These are phyloP conservation scores for Flaveria robusta DNA, from an alignment of 129 eudicot species.

Conservation along the genomic window DNA sequence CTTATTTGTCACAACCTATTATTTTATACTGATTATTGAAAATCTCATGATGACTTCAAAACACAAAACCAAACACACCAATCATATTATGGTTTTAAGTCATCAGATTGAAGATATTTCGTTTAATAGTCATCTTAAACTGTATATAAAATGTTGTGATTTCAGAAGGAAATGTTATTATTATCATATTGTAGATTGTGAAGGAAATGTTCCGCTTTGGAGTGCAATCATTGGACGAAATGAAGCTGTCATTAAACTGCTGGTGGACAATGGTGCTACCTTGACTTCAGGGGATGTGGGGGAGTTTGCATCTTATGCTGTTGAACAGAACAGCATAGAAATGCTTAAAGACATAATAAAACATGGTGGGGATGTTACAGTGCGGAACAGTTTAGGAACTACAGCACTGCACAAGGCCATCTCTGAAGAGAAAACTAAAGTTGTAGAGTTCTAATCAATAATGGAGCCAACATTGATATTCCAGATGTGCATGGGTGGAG, in stretches of 20 bases:
- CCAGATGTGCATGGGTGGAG: slow-evolving; percentile 85
- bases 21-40: too few species aligned
- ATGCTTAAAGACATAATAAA: slow-evolving; percentile 59
- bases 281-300: slow-evolving; percentile 66
- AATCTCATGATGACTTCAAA: too few species aligned
- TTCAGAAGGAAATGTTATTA: slow-evolving; percentile 9
- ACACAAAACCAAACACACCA: neutral
- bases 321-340: slow-evolving; percentile 59
- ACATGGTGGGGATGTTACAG: slow-evolving; percentile 66
- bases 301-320: slow-evolving; percentile 61
- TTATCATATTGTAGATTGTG: slow-evolving; percentile 50
- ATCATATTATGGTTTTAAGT: too few species aligned
- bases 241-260: slow-evolving; percentile 51
- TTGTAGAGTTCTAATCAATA: slow-evolving; percentile 60
- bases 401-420: slow-evolving; percentile 88
- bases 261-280: slow-evolving; percentile 69
- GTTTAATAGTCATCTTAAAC: neutral
- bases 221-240: slow-evolving; percentile 68
- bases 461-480: slow-evolving; percentile 71
- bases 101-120: neutral
- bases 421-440: slow-evolving; percentile 53
- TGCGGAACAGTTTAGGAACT: slow-evolving; percentile 47
- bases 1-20: too few species aligned
- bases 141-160: neutral
- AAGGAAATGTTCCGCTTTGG: slow-evolving; percentile 86